A percentile compares a stretch with the other conserved stretches of the same genome.
Evolutionary conservation across 352 stramenopile genomes (phyloP).

Genomic region (Pythium sp.): DNA sequence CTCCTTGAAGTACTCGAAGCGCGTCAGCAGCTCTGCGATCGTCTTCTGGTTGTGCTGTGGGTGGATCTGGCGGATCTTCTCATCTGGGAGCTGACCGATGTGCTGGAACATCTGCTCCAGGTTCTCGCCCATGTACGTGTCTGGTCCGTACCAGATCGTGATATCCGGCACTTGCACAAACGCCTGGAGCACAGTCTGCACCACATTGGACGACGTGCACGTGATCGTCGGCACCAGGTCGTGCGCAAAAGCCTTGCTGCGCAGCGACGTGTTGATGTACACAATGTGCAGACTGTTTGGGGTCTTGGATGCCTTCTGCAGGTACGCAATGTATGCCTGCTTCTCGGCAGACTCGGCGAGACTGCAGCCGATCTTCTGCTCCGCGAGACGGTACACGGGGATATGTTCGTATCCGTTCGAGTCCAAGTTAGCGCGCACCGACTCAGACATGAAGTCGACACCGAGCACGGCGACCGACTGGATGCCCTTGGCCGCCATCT

Average conservation of each 20-base stretch:
- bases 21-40: slow-evolving; percentile 77
- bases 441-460: slow-evolving; percentile 98
- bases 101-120: slow-evolving; percentile 92
- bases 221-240: slow-evolving; percentile 96
- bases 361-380: slow-evolving; percentile 93
- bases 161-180: slow-evolving; percentile 90
- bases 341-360: slow-evolving; percentile 94
- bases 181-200: slow-evolving; percentile 95
- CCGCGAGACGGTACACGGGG: slow-evolving; percentile 93
- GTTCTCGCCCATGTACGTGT: slow-evolving; percentile 99
- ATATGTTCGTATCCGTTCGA: slow-evolving; percentile 91
- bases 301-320: slow-evolving; percentile 86
- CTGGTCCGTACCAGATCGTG: slow-evolving; percentile 91
- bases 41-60: slow-evolving; percentile 79
- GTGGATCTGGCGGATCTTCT: slow-evolving; percentile 84
- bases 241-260: slow-evolving; percentile 94
- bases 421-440: slow-evolving; percentile 91
- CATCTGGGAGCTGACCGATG: slow-evolving; percentile 71
- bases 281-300: slow-evolving; percentile 94
- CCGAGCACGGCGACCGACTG: slow-evolving; percentile 92
- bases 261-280: slow-evolving; percentile 98
- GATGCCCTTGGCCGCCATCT: slow-evolving; percentile 91
- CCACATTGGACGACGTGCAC: slow-evolving; percentile 96
- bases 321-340: slow-evolving; percentile 91
- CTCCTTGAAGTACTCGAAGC: slow-evolving; percentile 94